These are phyloP conservation scores for Penicillium janthinellum DNA, from an alignment of 2,329 filamentous ascomycete genomes.

Conservation along the genomic window DNA sequence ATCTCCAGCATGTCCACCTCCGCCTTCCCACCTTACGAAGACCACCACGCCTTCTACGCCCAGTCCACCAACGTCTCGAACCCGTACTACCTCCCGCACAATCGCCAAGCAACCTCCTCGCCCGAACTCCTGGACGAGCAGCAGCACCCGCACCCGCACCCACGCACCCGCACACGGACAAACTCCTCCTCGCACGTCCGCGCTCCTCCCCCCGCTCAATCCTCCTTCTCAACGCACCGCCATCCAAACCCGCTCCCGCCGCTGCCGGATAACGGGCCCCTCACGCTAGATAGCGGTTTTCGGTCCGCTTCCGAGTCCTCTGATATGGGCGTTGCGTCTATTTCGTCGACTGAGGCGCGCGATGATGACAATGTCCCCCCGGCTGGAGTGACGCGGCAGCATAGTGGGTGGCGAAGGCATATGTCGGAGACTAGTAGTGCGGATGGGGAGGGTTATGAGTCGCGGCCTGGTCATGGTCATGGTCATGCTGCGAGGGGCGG, in stretches of 20 bases:
- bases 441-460: conserved; percentile 10
- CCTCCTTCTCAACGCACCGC: conserved; percentile 29
- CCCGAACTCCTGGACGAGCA: conserved; percentile 19
- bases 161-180: conserved; percentile 19
- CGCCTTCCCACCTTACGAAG: conserved; percentile 33
- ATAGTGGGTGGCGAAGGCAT: conserved; percentile 36
- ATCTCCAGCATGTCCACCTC: conserved; percentile 28
- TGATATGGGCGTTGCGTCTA: conserved; percentile 28
- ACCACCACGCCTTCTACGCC: conserved; percentile 27
- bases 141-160: neutral
- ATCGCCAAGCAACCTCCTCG: conserved; percentile 16
- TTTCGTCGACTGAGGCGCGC: conserved; percentile 19
- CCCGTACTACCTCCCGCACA: conserved; percentile 27
- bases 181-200: conserved; percentile 23
- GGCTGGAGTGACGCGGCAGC: conserved; percentile 11
- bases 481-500: neutral
- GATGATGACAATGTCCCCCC: conserved; percentile 7
- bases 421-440: conserved; percentile 20
- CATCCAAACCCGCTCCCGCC: conserved; percentile 36
- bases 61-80: conserved; percentile 20
- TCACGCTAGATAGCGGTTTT: conserved; percentile 9
- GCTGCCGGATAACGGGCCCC: conserved; percentile 33
- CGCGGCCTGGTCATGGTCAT: neutral
- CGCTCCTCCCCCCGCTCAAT: conserved; percentile 24
- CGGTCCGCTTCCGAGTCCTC: conserved; percentile 23